phyloP scores from a whole-genome alignment of 169 alveolate genomes.

The Eimeria tenella region DNA sequence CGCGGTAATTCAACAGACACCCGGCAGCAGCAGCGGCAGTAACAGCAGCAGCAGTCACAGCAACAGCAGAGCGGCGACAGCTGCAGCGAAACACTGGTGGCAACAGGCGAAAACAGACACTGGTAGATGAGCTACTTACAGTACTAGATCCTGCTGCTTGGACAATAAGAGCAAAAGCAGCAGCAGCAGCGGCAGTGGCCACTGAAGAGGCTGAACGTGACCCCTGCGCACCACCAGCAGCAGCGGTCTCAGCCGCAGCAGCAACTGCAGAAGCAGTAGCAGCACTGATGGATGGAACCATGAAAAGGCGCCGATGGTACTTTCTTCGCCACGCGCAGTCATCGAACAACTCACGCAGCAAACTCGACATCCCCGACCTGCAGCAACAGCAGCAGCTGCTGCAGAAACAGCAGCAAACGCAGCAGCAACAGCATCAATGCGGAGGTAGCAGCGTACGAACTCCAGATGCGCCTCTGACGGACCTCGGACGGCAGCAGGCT shows the following conservation, averaged over 20 bases:
- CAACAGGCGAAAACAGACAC: too few species aligned
- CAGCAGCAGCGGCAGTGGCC: not conserved
- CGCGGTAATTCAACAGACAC: too few species aligned
- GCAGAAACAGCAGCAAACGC: not conserved
- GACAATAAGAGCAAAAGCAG: not conserved
- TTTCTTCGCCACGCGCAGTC: conserved; percentile 12
- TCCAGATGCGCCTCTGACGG: conserved; percentile 40
- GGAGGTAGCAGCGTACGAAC: not conserved
- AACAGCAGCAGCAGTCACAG: too few species aligned
- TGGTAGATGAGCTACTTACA: too few species aligned
- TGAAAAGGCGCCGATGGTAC: conserved; percentile 13
- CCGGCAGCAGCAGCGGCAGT: too few species aligned
- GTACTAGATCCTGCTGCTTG: too few species aligned
- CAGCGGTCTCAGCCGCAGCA: not conserved
- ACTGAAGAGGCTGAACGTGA: not conserved
- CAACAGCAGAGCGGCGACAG: too few species aligned
- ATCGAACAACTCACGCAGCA: not conserved
- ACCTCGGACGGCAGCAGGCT: conserved; percentile 47
- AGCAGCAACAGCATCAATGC: not conserved
- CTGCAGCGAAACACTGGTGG: too few species aligned
- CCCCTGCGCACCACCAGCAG: not conserved
- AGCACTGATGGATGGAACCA: not conserved
- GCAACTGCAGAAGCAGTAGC: not conserved
- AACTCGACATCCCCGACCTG: not conserved
- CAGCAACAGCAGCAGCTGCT: not conserved